A percentile compares a stretch with the other conserved stretches of the same genome.
Evolutionary conservation across 164 flowering plant genomes (phyloP).

Genomic region (Saururus chinensis): DNA sequence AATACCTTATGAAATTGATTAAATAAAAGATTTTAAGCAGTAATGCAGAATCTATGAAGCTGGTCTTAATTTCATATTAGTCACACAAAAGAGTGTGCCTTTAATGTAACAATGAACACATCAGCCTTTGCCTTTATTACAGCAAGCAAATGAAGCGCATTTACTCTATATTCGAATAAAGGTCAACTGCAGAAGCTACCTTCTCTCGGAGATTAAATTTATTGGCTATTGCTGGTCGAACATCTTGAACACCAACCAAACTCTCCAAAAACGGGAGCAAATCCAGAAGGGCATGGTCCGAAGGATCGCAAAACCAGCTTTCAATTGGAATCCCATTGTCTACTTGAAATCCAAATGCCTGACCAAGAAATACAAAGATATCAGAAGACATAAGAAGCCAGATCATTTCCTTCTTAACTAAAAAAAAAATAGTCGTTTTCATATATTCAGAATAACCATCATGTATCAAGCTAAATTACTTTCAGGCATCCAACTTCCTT

Average conservation of each 20-base stretch:
- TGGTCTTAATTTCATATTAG: too few relatives aligned
- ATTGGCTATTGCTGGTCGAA: conserved; percentile 75
- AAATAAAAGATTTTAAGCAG: too few relatives aligned
- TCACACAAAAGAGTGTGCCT: too few relatives aligned
- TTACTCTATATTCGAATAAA: conserved; percentile 20
- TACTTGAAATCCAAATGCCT: conserved; percentile 99
- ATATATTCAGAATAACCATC: too few relatives aligned
- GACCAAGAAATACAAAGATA: conserved; percentile 1
- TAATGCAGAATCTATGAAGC: too few relatives aligned
- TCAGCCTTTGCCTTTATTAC: background rate
- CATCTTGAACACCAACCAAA: conserved; percentile 80
- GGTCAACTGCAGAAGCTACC: conserved; percentile 67
- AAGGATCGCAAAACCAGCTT: conserved; percentile 95
- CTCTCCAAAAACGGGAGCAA: conserved; percentile 88
- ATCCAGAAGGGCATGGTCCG: conserved; percentile 57
- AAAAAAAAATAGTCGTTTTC: background rate
- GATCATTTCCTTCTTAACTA: background rate
- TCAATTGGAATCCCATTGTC: conserved; percentile 96
- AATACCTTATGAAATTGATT: too few relatives aligned
- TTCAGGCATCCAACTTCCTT: too few relatives aligned
- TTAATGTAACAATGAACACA: too few relatives aligned
- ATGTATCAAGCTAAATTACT: too few relatives aligned
- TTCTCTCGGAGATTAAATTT: conserved; percentile 72
- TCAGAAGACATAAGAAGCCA: background rate
- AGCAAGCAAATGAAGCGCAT: conserved; percentile 22